Conservation (phyloP, 495 filamentous ascomycete genomes). For the Clohesyomyces aquaticus region DNA sequence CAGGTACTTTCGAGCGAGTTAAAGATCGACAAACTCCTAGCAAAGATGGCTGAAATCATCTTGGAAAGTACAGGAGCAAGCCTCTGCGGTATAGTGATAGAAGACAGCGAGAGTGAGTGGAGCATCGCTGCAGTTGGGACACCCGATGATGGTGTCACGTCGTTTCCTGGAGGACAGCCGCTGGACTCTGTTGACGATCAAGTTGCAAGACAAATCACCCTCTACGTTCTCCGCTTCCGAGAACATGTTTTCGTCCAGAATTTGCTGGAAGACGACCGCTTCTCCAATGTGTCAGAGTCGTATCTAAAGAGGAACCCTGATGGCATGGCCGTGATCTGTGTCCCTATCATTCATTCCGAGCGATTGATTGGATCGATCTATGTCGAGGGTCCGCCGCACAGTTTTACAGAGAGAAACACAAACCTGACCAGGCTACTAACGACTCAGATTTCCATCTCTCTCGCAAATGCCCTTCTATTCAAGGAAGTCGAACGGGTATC, state of each 20-base stretch:
- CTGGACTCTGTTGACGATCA: conserved; percentile 65
- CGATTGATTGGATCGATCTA: conserved; percentile 83
- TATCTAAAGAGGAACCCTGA: conserved; percentile 69
- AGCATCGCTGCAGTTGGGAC: conserved; percentile 76
- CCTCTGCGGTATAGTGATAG: conserved; percentile 75
- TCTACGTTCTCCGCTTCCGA: conserved; percentile 81
- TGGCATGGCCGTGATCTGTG: conserved; percentile 78
- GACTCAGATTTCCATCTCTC: conserved; percentile 86
- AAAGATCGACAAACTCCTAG: conserved; percentile 78
- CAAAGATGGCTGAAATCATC: conserved; percentile 90
- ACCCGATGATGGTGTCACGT: conserved; percentile 57
- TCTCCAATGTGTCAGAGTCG: conserved; percentile 74
- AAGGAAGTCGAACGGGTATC: conserved; percentile 58
- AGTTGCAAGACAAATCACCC: conserved; percentile 75
- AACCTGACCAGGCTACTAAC: conserved; percentile 83
- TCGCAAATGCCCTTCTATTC: conserved; percentile 84
- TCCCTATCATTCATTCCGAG: conserved; percentile 80
- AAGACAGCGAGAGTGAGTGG: conserved; percentile 72
- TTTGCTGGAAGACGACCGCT: conserved; percentile 80
- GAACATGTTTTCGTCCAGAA: conserved; percentile 85
- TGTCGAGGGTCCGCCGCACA: conserved; percentile 67
- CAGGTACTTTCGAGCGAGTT: conserved; percentile 91
- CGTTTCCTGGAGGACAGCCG: conserved; percentile 65
- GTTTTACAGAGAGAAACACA: conserved; percentile 68
- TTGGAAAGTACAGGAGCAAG: conserved; percentile 83